Base-by-base conservation (phyloP, 805 yeast species). In the Torulaspora maleeae region DNA sequence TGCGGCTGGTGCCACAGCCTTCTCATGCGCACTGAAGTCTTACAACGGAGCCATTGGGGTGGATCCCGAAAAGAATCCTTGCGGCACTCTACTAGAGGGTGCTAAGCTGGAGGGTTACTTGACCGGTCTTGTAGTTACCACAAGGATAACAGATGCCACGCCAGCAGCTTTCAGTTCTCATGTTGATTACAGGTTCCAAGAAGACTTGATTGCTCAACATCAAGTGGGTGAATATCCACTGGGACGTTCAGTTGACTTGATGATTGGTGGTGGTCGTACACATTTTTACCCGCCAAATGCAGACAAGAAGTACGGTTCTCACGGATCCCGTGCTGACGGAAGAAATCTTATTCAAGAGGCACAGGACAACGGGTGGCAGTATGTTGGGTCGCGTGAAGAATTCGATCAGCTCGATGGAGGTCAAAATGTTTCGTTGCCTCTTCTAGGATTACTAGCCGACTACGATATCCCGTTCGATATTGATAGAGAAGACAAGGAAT, bases 1-100 rank as follows among this genome's bases (percentile, higher is more conserved):
- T 24, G 98, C 98, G 9, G 98, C 98, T 2, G 97, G 96, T 12
- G 98, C 96, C 12, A 88, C 96, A 11, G 96, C 95, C 1, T 90
- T 89, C 59, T 74, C 95, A 0, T 87, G 96, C 65, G 91, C 81
- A 5, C 59, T 80, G 56, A 90, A 90, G 69, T 71, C 89, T 4
- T 88, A 86, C 67, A 90, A 90, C 63, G 93, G 95, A 12, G 96
- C 95, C 10, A 85, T 90, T 62, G 95, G 88, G n/a, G 95, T 90
- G 12, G 76, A 76, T 48, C 79, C 87, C 1, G 67, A 72, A 27
- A 71, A 75, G 38, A 54, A 59, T n/a, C 95, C 97, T 5, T 85
- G 95, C 61, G 96, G 95, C 5, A 87, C 96, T 2, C 67, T 90
- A 33, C 70, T 90, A 53, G 98, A 90, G 67, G 95, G 95, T 1